Percentiles rank a stretch among this genome's conserved stretches.
phyloP scores from a whole-genome alignment of 2,329 filamentous ascomycete species.

The Chalara sp. region DNA sequence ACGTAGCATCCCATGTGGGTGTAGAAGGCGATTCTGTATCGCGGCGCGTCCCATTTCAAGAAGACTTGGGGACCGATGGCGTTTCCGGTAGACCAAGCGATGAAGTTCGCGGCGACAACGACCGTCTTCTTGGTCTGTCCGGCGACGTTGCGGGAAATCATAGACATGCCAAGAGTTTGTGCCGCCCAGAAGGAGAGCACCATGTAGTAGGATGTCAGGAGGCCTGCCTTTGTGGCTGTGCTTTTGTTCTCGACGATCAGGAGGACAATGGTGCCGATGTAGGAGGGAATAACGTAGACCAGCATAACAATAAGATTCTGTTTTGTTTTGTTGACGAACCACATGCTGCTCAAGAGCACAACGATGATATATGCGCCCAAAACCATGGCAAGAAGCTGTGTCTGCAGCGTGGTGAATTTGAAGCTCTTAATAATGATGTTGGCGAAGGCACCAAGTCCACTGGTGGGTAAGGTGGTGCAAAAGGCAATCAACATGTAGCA shows the following conservation, averaged over 20 bases:
- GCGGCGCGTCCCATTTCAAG: constrained; percentile 41
- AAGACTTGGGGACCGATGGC: constrained; percentile 53
- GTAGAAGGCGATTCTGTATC: constrained; percentile 46
- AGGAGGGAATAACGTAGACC: constrained; percentile 60
- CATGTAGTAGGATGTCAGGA: constrained; percentile 70
- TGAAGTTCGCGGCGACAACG: constrained; percentile 41
- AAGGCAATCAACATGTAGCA: constrained; percentile 60
- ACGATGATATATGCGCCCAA: constrained; percentile 68
- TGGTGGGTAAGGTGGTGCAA: constrained; percentile 67
- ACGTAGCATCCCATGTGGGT: constrained; percentile 42
- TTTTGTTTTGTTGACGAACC: constrained; percentile 59
- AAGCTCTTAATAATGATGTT: constrained; percentile 70
- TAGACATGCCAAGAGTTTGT: constrained; percentile 57
- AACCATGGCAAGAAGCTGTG: constrained; percentile 70
- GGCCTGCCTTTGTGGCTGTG: constrained; percentile 53
- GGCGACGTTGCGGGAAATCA: constrained; percentile 47
- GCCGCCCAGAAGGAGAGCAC: constrained; percentile 73
- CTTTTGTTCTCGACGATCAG: constrained; percentile 57
- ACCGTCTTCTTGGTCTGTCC: constrained; percentile 47
- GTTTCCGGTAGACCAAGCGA: constrained; percentile 46
- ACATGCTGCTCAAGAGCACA: constrained; percentile 59
- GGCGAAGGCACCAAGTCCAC: constrained; percentile 65
- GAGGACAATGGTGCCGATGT: constrained; percentile 64
- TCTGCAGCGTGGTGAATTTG: constrained; percentile 57
- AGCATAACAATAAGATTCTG: constrained; percentile 65